Evolutionary conservation across 805 yeast species (phyloP).

Genomic region (Teunomyces aglyptinius): DNA sequence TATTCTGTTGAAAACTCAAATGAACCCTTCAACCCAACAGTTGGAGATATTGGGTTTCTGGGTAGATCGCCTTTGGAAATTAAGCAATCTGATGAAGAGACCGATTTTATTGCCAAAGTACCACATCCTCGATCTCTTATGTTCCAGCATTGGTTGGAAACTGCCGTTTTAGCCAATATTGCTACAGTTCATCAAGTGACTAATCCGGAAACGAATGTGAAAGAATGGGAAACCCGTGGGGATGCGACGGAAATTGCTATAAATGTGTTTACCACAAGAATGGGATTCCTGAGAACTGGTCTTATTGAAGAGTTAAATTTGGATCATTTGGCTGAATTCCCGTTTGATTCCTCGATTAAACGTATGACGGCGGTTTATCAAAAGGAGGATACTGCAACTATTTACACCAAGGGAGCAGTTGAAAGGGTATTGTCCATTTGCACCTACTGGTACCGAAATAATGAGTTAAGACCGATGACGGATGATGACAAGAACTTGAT

Average conservation of each 20-base stretch:
- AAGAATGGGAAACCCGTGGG: constrained; percentile 39
- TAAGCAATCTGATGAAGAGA: constrained; percentile 32
- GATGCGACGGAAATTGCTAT: constrained; percentile 39
- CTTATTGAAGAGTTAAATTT: constrained; percentile 13
- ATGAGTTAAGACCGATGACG: constrained; percentile 14
- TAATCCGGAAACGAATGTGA: constrained; percentile 23
- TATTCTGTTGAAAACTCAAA: constrained; percentile 30
- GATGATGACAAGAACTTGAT: constrained; percentile 17
- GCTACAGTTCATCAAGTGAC: constrained; percentile 28
- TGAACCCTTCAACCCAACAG: constrained; percentile 36
- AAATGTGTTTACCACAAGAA: constrained; percentile 29
- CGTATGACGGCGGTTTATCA: constrained; percentile 30
- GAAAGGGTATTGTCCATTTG: constrained; percentile 28
- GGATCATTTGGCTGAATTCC: constrained; percentile 26
- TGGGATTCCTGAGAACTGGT: constrained; percentile 20
- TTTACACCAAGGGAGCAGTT: constrained; percentile 34
- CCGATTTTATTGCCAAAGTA: constrained; percentile 34
- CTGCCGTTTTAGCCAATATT: constrained; percentile 41
- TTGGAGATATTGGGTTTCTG: constrained; percentile 39
- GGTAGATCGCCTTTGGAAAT: constrained; percentile 27
- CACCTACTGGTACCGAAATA: constrained; percentile 17
- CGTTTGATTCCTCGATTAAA: constrained; percentile 33
- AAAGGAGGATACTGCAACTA: constrained; percentile 6
- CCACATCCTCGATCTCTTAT: constrained; percentile 20
- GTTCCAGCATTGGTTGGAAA: constrained; percentile 24